Percentiles rank a stretch among this genome's conserved stretches.
Evolutionary conservation across 2,329 filamentous ascomycete genomes (phyloP).

Genomic region (Whalleya microplaca): DNA sequence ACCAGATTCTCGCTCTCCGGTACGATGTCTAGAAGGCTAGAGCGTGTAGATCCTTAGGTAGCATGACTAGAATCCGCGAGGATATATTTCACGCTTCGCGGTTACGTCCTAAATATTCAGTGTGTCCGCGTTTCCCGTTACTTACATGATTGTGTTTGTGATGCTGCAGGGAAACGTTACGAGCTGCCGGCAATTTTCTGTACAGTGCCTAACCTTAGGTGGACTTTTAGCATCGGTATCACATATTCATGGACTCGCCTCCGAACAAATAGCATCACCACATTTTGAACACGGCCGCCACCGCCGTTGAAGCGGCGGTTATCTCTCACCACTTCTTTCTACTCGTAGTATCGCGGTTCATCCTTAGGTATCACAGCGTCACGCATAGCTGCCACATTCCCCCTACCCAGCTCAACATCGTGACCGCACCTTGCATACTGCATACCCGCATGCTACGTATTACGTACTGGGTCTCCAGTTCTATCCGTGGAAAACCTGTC

Average conservation of each 20-base stretch:
- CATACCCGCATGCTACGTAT: slow-evolving; percentile 18
- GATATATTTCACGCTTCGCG: slow-evolving; percentile 1
- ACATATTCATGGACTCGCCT: slow-evolving; percentile 4
- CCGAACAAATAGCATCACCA: slow-evolving; percentile 10
- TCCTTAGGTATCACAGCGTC: slow-evolving; percentile 26
- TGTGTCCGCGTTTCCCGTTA: slow-evolving; percentile 2
- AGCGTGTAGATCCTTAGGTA: slow-evolving; percentile 12
- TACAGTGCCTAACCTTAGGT: too few relatives aligned
- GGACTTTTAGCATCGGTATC: too few relatives aligned
- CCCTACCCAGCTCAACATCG: slow-evolving; percentile 27
- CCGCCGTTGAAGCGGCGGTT: slow-evolving; percentile 16
- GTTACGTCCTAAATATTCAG: slow-evolving; percentile 3
- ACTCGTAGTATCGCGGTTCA: slow-evolving; percentile 16
- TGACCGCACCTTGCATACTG: slow-evolving; percentile 26
- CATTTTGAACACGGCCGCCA: slow-evolving; percentile 6
- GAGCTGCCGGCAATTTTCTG: slow-evolving; percentile 8
- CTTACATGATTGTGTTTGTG: slow-evolving; percentile 11
- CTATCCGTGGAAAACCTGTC: slow-evolving; percentile 25
- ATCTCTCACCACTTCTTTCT: slow-evolving; percentile 7
- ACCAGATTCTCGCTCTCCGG: background rate
- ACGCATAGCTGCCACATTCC: slow-evolving; percentile 28
- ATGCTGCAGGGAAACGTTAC: slow-evolving; percentile 7
- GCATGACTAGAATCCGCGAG: slow-evolving; percentile 13
- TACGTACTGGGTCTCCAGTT: slow-evolving; percentile 12
- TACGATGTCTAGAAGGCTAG: slow-evolving; percentile 6